Percentiles rank a stretch among this genome's conserved stretches.
Conservation (phyloP, 2,329 filamentous ascomycete genomes). For the Botrytis porri region DNA sequence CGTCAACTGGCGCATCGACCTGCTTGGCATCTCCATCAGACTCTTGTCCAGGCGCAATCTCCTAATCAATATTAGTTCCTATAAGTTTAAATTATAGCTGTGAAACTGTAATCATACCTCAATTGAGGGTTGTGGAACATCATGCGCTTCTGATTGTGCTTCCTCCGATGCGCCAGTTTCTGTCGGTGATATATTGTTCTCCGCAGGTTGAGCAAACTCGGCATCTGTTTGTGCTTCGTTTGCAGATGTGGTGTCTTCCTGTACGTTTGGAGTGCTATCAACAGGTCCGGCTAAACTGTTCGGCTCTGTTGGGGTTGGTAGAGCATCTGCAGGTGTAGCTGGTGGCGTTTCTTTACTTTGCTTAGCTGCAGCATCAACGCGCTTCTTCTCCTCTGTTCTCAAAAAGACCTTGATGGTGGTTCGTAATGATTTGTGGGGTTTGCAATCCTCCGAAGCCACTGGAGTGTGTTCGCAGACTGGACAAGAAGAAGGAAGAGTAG, state of each 20-base stretch:
- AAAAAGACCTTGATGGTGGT: constrained; percentile 90
- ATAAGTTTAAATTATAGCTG: neutral
- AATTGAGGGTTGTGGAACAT: constrained; percentile 41
- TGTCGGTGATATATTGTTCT: constrained; percentile 20
- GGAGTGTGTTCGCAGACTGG: constrained; percentile 93
- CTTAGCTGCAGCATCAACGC: constrained; percentile 58
- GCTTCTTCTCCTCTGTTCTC: constrained; percentile 86
- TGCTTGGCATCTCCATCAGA: constrained; percentile 28
- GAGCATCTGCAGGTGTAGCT: constrained; percentile 30
- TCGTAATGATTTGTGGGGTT: constrained; percentile 83
- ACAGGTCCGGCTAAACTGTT: constrained; percentile 29
- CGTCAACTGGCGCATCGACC: constrained; percentile 23
- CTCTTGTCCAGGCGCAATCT: constrained; percentile 38
- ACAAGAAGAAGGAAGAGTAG: constrained; percentile 72
- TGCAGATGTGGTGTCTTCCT: constrained; percentile 17
- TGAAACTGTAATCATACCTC: constrained; percentile 36
- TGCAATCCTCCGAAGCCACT: constrained; percentile 81
- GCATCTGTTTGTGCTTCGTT: constrained; percentile 18
- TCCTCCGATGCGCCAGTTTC: constrained; percentile 21
- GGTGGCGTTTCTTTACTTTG: constrained; percentile 41
- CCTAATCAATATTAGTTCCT: constrained; percentile 32
- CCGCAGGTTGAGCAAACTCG: constrained; percentile 7
- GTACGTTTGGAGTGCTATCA: constrained; percentile 26
- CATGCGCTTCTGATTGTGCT: constrained; percentile 33
- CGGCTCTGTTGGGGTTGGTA: constrained; percentile 22